Evolutionary conservation across 2,329 filamentous ascomycete genomes (phyloP), one percentile per base, ranked within the genome.

Genomic region (Furcasterigmium furcatum): DNA sequence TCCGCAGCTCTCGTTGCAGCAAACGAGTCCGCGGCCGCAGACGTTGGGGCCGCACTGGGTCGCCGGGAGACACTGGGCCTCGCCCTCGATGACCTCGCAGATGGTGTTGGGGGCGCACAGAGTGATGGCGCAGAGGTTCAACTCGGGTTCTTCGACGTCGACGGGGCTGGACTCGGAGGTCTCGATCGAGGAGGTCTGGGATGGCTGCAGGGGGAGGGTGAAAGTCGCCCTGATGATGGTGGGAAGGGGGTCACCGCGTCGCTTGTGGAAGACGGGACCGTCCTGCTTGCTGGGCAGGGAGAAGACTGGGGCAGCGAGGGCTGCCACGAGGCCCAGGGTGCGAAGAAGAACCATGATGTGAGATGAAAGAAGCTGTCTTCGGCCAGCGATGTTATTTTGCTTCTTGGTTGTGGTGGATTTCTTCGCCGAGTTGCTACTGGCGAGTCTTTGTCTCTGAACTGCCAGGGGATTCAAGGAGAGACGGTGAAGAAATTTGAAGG

Each of bases 1-100:
- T 2, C 55, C 52, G 24, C 56, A 58, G 45, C 51, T 53, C n/a
- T 38, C 10, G 41, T 58, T 58, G 45, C 56, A 57, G 46, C 54
- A 58, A 18, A 45, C 39, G 3, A 46, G 9, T 2, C 48, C 54
- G 4, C 16, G 12, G 1, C 43, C 6, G 39, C 56, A 58, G 7
- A 48, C 44, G 2, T 20, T 47, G 9, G 50, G 49, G 20, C 55
- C 55, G 44, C 55, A 58, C 19, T 46, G 29, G n/a, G 5, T 25
- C 4, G 30, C 41, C 4, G 30, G 12, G 20, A 43, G 20, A 12
- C 30, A 43, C 41, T n/a, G 13, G 7, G 41, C 30, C 20, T 19
- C 14, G 20, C 41, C 32, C 7, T 43, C 12, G 14, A 38, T 22
- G 32, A 34, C 41, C 10, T 25, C 32, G n/a, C 41, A 43, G 21